Evolutionary conservation across 495 filamentous ascomycete species (phyloP).

Genomic region (Aspergillus hancockii): DNA sequence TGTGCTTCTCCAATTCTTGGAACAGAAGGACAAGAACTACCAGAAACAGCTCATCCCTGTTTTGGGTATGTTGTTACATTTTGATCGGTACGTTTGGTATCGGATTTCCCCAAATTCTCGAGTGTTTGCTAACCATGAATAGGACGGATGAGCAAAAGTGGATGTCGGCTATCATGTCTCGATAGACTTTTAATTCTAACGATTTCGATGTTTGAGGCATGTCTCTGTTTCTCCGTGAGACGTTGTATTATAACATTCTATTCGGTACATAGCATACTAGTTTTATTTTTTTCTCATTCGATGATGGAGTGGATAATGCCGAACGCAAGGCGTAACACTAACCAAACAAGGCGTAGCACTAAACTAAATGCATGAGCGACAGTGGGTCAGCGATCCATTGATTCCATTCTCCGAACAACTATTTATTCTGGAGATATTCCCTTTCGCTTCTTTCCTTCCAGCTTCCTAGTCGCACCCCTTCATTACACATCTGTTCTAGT

Average conservation of each 20-base stretch:
- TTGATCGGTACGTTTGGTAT: conserved; percentile 69
- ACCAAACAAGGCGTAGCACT: neutral
- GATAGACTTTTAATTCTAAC: conserved; percentile 18
- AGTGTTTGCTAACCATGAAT: conserved; percentile 15
- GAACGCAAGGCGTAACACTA: neutral
- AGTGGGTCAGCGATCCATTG: neutral
- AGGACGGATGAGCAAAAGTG: conserved; percentile 88
- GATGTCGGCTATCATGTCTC: conserved; percentile 73
- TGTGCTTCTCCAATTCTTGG: conserved; percentile 89
- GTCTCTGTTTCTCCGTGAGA: neutral
- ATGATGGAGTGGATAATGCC: neutral
- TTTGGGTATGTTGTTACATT: conserved; percentile 84
- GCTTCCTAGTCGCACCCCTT: neutral
- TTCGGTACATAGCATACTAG: conserved; percentile 10
- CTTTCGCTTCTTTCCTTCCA: neutral
- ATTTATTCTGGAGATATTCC: neutral
- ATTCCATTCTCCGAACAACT: neutral
- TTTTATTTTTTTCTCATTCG: conserved; percentile 4
- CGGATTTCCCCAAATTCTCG: neutral
- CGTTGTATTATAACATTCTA: conserved; percentile 13
- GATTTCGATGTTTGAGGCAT: conserved; percentile 3
- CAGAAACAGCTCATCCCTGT: conserved; percentile 91
- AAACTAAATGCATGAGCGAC: neutral
- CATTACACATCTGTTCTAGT: too few relatives aligned
- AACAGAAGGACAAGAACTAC: conserved; percentile 89